These are phyloP conservation scores for Coniferiporia sulphurascens DNA, from an alignment of 1,284 basidiomycete species.

Conservation along the genomic window DNA sequence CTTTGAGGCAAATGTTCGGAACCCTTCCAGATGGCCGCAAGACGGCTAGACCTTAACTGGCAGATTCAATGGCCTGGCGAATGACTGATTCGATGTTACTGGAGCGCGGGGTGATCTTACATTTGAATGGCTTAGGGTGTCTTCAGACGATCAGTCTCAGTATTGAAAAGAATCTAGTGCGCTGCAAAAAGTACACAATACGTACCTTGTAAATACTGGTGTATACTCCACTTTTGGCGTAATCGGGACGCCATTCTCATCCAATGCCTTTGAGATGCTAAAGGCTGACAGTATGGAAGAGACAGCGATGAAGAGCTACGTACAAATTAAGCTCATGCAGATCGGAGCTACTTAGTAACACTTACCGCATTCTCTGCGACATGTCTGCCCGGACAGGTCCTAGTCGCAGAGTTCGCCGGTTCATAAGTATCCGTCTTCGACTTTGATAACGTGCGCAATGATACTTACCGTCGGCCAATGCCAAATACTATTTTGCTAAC, in stretches of 20 bases:
- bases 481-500: slow-evolving; percentile 8
- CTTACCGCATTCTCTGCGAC: slow-evolving; percentile 16
- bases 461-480: slow-evolving; percentile 10
- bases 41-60: too few species aligned
- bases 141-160: slow-evolving; percentile 1
- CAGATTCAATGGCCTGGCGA: background rate
- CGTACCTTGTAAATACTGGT: slow-evolving; percentile 13
- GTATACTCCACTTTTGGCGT: background rate
- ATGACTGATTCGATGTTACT: background rate
- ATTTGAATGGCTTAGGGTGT: slow-evolving; percentile 18
- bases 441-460: slow-evolving; percentile 2
- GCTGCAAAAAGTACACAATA: background rate
- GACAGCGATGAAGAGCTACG: slow-evolving; percentile 16
- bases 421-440: background rate
- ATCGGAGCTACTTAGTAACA: background rate
- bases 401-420: slow-evolving; percentile 4
- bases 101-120: slow-evolving; percentile 18
- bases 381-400: slow-evolving; percentile 20
- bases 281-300: slow-evolving; percentile 20
- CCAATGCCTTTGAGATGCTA: slow-evolving; percentile 15
- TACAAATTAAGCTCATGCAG: background rate
- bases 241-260: slow-evolving; percentile 13
- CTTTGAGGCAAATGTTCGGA: too few species aligned
- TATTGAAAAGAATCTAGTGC: background rate
- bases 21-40: too few species aligned